Evolutionary conservation across 768 basidiomycete species (phyloP).

Genomic region (Termitomyces sp.): DNA sequence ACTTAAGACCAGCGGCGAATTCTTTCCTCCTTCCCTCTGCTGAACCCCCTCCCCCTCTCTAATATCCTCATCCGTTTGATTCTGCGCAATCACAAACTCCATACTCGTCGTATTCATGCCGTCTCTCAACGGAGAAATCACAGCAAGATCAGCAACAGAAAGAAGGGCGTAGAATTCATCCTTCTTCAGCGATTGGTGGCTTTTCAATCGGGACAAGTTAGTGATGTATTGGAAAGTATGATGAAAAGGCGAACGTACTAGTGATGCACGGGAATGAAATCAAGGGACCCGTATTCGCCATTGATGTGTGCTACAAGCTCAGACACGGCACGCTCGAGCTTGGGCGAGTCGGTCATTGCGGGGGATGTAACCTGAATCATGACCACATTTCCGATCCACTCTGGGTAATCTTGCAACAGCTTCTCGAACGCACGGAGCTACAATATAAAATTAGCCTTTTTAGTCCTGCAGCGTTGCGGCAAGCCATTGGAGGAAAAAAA

Average conservation of each 20-base stretch:
- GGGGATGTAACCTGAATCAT: slow-evolving; percentile 93
- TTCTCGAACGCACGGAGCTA: slow-evolving; percentile 95
- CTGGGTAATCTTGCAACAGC: slow-evolving; percentile 86
- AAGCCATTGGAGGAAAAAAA: background rate
- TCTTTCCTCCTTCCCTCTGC: slow-evolving; percentile 29
- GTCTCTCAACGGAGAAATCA: slow-evolving; percentile 93
- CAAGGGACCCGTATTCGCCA: slow-evolving; percentile 88
- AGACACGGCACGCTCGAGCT: slow-evolving; percentile 88
- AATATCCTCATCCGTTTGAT: slow-evolving; percentile 38
- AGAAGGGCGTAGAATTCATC: slow-evolving; percentile 97
- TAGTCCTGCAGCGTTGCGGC: background rate
- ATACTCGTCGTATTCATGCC: slow-evolving; percentile 99
- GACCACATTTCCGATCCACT: slow-evolving; percentile 90
- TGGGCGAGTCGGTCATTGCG: slow-evolving; percentile 85
- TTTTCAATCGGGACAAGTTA: slow-evolving; percentile 20
- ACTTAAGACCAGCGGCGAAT: slow-evolving; percentile 83
- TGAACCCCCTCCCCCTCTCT: background rate
- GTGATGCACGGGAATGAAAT: slow-evolving; percentile 97
- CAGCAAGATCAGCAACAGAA: slow-evolving; percentile 87
- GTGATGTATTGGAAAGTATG: background rate
- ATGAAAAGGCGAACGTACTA: slow-evolving; percentile 54
- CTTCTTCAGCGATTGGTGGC: slow-evolving; percentile 95
- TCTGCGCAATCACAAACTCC: slow-evolving; percentile 97
- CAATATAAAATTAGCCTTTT: background rate
- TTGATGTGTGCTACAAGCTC: slow-evolving; percentile 95